A percentile compares a stretch with the other conserved stretches of the same genome.
phyloP scores from a whole-genome alignment of 192 early-diverging fungal species.

The Linnemannia elongata region DNA sequence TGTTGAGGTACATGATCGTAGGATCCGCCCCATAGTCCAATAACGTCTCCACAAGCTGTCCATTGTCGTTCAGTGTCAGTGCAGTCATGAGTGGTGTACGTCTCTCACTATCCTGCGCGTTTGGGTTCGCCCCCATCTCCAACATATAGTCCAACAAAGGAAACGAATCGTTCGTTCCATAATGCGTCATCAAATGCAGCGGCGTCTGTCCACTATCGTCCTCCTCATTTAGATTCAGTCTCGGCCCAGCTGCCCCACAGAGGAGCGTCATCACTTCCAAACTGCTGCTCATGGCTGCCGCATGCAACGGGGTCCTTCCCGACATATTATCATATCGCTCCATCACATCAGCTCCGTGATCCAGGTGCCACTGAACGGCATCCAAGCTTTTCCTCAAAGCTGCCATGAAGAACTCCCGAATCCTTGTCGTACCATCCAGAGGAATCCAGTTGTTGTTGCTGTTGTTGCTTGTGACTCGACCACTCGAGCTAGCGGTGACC shows the following conservation, averaged over 20 bases:
- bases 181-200: slow-evolving; percentile 44
- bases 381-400: slow-evolving; percentile 34
- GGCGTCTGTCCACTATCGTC: slow-evolving; percentile 50
- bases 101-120: slow-evolving; percentile 43
- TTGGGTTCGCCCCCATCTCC: slow-evolving; percentile 42
- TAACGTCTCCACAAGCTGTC: slow-evolving; percentile 38
- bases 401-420: slow-evolving; percentile 42
- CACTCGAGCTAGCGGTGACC: not conserved
- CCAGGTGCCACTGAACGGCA: slow-evolving; percentile 46
- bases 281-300: slow-evolving; percentile 47
- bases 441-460: slow-evolving; percentile 19
- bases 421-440: slow-evolving; percentile 30
- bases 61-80: slow-evolving; percentile 48
- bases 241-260: slow-evolving; percentile 32
- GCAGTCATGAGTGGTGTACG: slow-evolving; percentile 44
- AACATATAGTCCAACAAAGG: slow-evolving; percentile 39
- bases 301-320: slow-evolving; percentile 42
- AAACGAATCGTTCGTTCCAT: slow-evolving; percentile 18
- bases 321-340: slow-evolving; percentile 46
- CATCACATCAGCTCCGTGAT: slow-evolving; percentile 44
- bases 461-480: slow-evolving; percentile 9
- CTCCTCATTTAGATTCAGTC: slow-evolving; percentile 46
- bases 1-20: slow-evolving; percentile 40
- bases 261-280: slow-evolving; percentile 40
- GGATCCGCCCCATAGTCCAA: slow-evolving; percentile 53